Evolutionary conservation across 352 stramenopile species (phyloP).

Genomic region (Pythium grandisporangium): DNA sequence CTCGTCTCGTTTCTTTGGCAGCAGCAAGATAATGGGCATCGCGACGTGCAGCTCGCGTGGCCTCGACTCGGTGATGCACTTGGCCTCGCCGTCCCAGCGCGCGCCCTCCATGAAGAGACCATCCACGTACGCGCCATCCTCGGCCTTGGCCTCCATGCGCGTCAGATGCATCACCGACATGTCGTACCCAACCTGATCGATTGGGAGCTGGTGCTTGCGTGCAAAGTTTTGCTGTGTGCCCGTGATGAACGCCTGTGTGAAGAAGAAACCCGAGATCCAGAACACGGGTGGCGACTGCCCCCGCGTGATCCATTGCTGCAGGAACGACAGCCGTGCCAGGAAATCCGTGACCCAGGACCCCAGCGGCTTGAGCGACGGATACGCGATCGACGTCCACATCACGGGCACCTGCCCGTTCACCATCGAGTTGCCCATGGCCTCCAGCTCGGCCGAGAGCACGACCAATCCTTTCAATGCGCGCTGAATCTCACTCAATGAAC

Average conservation of each 20-base stretch:
- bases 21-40: conserved; percentile 82
- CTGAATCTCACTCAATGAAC: conserved; percentile 83
- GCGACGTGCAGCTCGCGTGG: conserved; percentile 81
- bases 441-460: conserved; percentile 88
- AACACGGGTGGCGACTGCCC: conserved; percentile 76
- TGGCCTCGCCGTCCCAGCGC: conserved; percentile 57
- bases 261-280: conserved; percentile 94
- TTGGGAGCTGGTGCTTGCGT: conserved; percentile 84
- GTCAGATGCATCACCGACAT: conserved; percentile 67
- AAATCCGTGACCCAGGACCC: conserved; percentile 91
- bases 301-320: conserved; percentile 78
- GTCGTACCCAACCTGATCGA: conserved; percentile 88
- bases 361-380: conserved; percentile 89
- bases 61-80: conserved; percentile 76
- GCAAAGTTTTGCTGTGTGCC: conserved; percentile 92
- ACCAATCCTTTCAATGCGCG: conserved; percentile 90
- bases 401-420: conserved; percentile 86
- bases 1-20: conserved; percentile 69
- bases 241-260: conserved; percentile 92
- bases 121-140: conserved; percentile 85
- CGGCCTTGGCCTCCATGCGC: conserved; percentile 36
- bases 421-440: conserved; percentile 92
- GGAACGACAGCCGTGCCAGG: conserved; percentile 65
- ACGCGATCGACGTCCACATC: conserved; percentile 78
- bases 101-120: conserved; percentile 90